Percentiles rank a stretch among this genome's conserved stretches.
These are phyloP conservation scores for Lomentospora prolificans DNA, from an alignment of 2,329 filamentous ascomycete genomes.

Conservation along the genomic window DNA sequence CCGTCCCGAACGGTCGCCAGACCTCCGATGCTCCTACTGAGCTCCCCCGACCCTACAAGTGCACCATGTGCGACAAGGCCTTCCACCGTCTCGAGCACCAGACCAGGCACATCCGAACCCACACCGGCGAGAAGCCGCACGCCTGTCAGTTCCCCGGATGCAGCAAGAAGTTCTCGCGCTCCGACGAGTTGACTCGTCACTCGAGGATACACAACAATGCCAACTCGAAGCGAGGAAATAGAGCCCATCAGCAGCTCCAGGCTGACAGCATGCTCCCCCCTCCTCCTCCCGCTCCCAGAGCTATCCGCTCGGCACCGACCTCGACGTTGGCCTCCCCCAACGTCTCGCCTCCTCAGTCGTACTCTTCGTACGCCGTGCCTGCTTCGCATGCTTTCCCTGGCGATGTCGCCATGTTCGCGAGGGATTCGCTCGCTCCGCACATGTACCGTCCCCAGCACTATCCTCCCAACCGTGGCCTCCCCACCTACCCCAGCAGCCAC, in stretches of 20 bases:
- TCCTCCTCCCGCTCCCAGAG: slow-evolving; percentile 61
- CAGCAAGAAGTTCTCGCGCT: slow-evolving; percentile 93
- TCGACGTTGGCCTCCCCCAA: slow-evolving; percentile 89
- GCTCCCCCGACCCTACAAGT: slow-evolving; percentile 94
- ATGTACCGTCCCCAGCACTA: slow-evolving; percentile 33
- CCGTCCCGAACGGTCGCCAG: slow-evolving; percentile 48
- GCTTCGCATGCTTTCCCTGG: slow-evolving; percentile 27
- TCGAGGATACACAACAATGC: slow-evolving; percentile 99
- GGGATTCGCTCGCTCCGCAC: slow-evolving; percentile 49
- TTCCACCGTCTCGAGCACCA: slow-evolving; percentile 98
- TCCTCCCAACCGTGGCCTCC: slow-evolving; percentile 30
- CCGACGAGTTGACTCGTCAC: slow-evolving; percentile 91
- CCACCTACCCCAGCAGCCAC: neutral
- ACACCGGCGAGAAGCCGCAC: slow-evolving; percentile 97
- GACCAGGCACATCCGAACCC: slow-evolving; percentile 81
- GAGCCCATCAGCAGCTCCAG: slow-evolving; percentile 44
- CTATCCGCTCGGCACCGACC: slow-evolving; percentile 78
- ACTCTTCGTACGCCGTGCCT: slow-evolving; percentile 55
- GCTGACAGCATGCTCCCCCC: slow-evolving; percentile 60
- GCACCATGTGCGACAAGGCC: slow-evolving; percentile 93
- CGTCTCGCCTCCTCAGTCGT: slow-evolving; percentile 88
- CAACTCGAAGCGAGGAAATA: slow-evolving; percentile 89
- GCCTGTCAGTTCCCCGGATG: slow-evolving; percentile 92
- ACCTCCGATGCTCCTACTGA: slow-evolving; percentile 49
- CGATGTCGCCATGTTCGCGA: slow-evolving; percentile 51